Conservation (phyloP, 1,284 basidiomycete genomes). For the Termitomyces sp. region DNA sequence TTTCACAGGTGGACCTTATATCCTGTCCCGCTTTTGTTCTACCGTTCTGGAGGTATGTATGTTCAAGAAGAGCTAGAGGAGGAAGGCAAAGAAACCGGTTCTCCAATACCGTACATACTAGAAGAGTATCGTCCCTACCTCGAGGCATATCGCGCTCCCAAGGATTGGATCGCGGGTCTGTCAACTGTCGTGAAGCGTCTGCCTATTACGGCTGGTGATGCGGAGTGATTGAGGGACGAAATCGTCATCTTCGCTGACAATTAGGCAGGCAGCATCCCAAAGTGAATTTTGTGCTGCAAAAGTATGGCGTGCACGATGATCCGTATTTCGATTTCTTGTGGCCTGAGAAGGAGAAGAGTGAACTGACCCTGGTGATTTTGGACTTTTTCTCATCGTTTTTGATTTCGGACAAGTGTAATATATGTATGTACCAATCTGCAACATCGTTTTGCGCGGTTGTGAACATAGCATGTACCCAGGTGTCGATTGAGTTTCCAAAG, state of each 20-base stretch:
- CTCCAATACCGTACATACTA: constrained; percentile 24
- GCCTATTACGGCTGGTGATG: constrained; percentile 24
- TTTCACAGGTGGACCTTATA: constrained; percentile 22
- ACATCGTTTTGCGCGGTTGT: too few species aligned
- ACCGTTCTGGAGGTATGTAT: constrained; percentile 24
- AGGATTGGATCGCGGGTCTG: constrained; percentile 21
- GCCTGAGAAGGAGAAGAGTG: constrained; percentile 8
- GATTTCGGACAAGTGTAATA: not conserved
- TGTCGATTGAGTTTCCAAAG: too few species aligned
- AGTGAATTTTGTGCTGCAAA: constrained; percentile 20
- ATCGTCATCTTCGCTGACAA: constrained; percentile 16
- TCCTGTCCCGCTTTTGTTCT: constrained; percentile 18
- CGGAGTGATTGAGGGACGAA: constrained; percentile 22
- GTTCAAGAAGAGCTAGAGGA: constrained; percentile 18
- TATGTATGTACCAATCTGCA: too few species aligned
- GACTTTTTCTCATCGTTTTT: constrained; percentile 11
- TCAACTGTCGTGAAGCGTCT: constrained; percentile 21
- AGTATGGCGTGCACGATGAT: constrained; percentile 27
- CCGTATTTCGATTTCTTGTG: constrained; percentile 22
- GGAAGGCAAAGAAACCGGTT: constrained; percentile 20
- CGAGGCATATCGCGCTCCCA: constrained; percentile 19
- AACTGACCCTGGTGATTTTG: constrained; percentile 17
- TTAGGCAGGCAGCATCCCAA: constrained; percentile 16
- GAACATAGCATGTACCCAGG: too few species aligned
- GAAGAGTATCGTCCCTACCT: constrained; percentile 19